Base-by-base conservation (phyloP, 768 basidiomycete species). In the Lanmaoa pseudosensibilis region DNA sequence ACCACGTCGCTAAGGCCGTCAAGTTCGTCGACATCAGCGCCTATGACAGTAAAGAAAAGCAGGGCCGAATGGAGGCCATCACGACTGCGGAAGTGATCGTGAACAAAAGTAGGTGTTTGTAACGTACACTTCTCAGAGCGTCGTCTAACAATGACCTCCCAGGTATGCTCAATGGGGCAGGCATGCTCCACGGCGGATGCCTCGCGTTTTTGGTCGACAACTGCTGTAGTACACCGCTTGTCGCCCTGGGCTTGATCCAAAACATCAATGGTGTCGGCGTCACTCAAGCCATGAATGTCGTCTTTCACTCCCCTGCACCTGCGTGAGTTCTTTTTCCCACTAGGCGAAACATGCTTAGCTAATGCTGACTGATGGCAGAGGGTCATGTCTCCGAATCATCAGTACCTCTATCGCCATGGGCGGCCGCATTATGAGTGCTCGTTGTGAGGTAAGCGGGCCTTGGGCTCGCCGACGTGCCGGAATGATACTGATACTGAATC, bases 121-220 rank as follows among this genome's bases (percentile, higher is more conserved):
- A 30, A 5, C 34, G 40, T 13, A 23, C 25, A 16, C 1, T 6
- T 1, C n/a, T 13, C 9, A n/a, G 27, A 5, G 21, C 4, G 7
- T 55, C 43, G 15, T 46, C 57, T 62, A 45, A 63, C 55, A 18
- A 12, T 15, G 40, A 19, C 37, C 45, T 9, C 8, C 37, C 58
- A 87, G 87, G 80, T 54, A 88, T 88, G 86, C 74, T 89, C 33
- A 90, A 90, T 61, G 87, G 87, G 13, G 85, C 86, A 25, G 84
- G 85, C 2, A 86, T 87, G 82, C 75, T 89, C 16, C 88, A 89
- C 60, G 88, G 88, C n/a, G 87, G 85, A 38, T 87, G 86, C 52
- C 68, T 90, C 34, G 84, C 86, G 44, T 88, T 88, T 70, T 74
- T 90, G 53, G 83, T 89, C 43, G 88, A 90, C 71, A 88, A 86